Evolutionary conservation across 495 filamentous ascomycete species (phyloP).

Genomic region (Pyronema omphalodes): DNA sequence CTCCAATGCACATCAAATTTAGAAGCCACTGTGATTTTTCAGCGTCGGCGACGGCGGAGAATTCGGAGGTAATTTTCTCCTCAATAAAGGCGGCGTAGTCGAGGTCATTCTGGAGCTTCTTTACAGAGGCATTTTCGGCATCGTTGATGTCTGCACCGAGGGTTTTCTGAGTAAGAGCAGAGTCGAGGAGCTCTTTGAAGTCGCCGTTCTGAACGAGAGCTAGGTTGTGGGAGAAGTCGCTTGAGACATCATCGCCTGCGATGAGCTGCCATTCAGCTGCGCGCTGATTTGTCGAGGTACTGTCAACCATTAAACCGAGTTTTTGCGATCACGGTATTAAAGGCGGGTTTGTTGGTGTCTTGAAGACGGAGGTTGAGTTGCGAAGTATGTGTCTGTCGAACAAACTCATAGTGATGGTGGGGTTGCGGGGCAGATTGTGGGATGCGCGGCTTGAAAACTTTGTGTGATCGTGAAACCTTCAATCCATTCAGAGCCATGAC

Average conservation of each 20-base stretch:
- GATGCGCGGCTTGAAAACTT: no score
- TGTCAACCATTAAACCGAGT: constrained; percentile 2
- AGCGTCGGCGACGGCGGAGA: neutral
- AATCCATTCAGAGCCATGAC: no score
- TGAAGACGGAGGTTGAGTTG: no score
- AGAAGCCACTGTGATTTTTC: constrained; percentile 2
- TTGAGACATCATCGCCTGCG: constrained; percentile 6
- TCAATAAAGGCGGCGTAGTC: constrained; percentile 15
- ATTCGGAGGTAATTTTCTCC: neutral
- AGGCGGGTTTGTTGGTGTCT: no score
- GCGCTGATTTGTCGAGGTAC: neutral
- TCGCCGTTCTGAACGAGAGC: constrained; percentile 9
- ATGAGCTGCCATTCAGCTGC: constrained; percentile 15
- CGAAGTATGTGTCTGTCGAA: no score
- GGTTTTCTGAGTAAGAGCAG: neutral
- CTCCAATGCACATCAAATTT: constrained; percentile 31
- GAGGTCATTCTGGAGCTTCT: neutral
- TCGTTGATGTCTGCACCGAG: constrained; percentile 6
- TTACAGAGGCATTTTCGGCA: constrained; percentile 2
- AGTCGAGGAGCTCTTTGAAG: constrained; percentile 11
- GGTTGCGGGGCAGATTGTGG: no score
- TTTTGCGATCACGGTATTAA: neutral
- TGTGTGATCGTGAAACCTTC: no score
- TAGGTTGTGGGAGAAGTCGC: constrained; percentile 2
- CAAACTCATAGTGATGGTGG: no score